phyloP scores from a whole-genome alignment of 2,329 filamentous ascomycete genomes.

The Nemania sp. region DNA sequence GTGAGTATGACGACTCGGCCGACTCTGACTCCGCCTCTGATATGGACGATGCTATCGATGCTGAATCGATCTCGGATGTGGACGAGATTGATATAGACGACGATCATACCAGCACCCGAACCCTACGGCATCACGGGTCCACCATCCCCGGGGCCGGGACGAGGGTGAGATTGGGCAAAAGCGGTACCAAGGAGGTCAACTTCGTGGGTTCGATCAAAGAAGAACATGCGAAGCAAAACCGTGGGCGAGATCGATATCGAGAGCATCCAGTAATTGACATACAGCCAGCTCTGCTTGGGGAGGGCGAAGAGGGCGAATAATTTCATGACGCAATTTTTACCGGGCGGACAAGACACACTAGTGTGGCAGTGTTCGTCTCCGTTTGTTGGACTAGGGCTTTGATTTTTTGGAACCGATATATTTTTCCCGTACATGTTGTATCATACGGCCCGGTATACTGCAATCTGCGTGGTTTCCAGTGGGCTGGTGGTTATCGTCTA shows the following conservation, averaged over 20 bases:
- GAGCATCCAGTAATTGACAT: conserved; percentile 12
- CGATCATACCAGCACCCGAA: conserved; percentile 51
- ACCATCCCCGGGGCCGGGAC: conserved; percentile 42
- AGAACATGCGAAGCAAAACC: conserved; percentile 43
- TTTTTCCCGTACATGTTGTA: conserved; percentile 35
- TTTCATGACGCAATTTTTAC: conserved; percentile 21
- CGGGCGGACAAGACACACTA: neutral
- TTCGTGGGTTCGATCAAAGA: conserved; percentile 58
- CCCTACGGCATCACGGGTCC: conserved; percentile 49
- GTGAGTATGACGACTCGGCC: conserved; percentile 75
- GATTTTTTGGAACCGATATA: conserved; percentile 26
- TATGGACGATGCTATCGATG: conserved; percentile 59
- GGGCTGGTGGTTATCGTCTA: conserved; percentile 25
- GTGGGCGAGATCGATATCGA: conserved; percentile 30
- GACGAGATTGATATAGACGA: conserved; percentile 66
- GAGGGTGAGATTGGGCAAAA: conserved; percentile 56
- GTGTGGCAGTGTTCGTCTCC: conserved; percentile 2
- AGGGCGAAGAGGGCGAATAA: conserved; percentile 15
- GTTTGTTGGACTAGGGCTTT: conserved; percentile 30
- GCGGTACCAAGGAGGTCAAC: conserved; percentile 59
- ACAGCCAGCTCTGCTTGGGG: neutral
- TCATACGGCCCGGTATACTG: conserved; percentile 25
- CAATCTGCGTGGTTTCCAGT: conserved; percentile 7
- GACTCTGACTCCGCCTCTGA: conserved; percentile 63
- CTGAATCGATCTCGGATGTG: conserved; percentile 64